phyloP scores from a whole-genome alignment of 1,284 basidiomycete genomes.

The Microbotryum violaceum region DNA sequence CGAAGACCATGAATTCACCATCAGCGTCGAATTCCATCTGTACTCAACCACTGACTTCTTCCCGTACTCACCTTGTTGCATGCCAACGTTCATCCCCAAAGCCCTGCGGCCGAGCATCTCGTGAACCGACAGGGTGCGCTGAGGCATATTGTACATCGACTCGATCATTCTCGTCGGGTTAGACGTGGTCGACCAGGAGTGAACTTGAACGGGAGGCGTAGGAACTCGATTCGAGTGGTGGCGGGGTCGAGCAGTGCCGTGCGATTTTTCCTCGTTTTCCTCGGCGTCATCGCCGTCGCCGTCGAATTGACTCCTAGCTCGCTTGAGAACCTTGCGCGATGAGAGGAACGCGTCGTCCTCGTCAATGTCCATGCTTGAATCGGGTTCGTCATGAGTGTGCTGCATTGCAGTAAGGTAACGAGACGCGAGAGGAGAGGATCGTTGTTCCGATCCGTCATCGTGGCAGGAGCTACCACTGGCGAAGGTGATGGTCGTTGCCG shows the following conservation, averaged over 20 bases:
- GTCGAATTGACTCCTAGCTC: too few relatives aligned
- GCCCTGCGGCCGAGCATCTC: slow-evolving; percentile 13
- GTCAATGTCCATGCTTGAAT: not conserved
- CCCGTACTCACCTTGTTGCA: slow-evolving; percentile 10
- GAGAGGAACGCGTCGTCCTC: not conserved
- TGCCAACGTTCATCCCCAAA: slow-evolving; percentile 6
- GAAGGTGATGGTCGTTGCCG: too few relatives aligned
- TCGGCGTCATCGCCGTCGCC: not conserved
- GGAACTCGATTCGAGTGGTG: not conserved
- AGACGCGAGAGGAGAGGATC: too few relatives aligned
- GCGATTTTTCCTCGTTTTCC: not conserved
- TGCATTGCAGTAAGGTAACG: too few relatives aligned
- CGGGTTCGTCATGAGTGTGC: too few relatives aligned
- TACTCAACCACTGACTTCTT: not conserved
- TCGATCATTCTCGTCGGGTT: not conserved
- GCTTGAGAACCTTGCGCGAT: too few relatives aligned
- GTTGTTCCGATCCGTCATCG: too few relatives aligned
- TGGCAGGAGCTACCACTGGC: too few relatives aligned
- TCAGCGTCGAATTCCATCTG: not conserved
- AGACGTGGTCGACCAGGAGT: not conserved
- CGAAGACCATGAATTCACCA: not conserved
- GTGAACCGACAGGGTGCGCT: slow-evolving; percentile 16
- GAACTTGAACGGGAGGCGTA: slow-evolving; percentile 3
- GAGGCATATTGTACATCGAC: not conserved
- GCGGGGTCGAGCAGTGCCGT: not conserved